Percentiles rank a stretch among this genome's conserved stretches.
These are phyloP conservation scores for Canna indica DNA, from an alignment of 176 grass and related monocot genomes.

Conservation along the genomic window DNA sequence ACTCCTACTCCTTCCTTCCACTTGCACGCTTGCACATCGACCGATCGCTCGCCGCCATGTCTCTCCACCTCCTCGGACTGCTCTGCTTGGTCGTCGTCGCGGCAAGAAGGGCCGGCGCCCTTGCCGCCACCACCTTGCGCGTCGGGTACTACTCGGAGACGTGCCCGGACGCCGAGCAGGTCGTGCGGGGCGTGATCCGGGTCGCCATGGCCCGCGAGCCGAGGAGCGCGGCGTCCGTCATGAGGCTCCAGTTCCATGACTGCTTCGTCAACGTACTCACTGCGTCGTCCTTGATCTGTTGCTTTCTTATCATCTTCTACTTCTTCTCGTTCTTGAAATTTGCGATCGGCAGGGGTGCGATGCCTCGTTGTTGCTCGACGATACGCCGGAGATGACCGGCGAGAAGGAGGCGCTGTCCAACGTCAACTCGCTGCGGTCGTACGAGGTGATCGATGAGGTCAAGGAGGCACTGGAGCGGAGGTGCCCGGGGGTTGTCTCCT, in stretches of 20 bases:
- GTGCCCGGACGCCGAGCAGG: conserved; percentile 61
- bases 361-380: conserved; percentile 81
- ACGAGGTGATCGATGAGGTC: conserved; percentile 69
- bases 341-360: conserved; percentile 93
- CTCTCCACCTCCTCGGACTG: too few species aligned
- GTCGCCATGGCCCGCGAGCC: conserved; percentile 47
- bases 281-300: not conserved
- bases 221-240: conserved; percentile 80
- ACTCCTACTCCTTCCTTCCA: too few species aligned
- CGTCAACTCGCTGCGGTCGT: conserved; percentile 76
- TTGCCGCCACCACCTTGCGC: conserved; percentile 28
- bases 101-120: conserved; percentile 1
- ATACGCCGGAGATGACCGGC: conserved; percentile 49
- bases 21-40: too few species aligned
- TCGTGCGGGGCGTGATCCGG: conserved; percentile 48
- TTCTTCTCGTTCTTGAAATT: too few species aligned
- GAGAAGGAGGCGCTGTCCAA: conserved; percentile 88
- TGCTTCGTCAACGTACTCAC: conserved; percentile 88
- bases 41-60: too few species aligned
- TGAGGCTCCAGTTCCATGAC: conserved; percentile 98
- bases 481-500: conserved; percentile 60
- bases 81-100: not conserved
- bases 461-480: conserved; percentile 58
- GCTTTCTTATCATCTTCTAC: not conserved
- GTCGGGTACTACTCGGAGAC: conserved; percentile 71